These are phyloP conservation scores for Hydnomerulius pinastri DNA, from an alignment of 768 basidiomycete species.

Conservation along the genomic window DNA sequence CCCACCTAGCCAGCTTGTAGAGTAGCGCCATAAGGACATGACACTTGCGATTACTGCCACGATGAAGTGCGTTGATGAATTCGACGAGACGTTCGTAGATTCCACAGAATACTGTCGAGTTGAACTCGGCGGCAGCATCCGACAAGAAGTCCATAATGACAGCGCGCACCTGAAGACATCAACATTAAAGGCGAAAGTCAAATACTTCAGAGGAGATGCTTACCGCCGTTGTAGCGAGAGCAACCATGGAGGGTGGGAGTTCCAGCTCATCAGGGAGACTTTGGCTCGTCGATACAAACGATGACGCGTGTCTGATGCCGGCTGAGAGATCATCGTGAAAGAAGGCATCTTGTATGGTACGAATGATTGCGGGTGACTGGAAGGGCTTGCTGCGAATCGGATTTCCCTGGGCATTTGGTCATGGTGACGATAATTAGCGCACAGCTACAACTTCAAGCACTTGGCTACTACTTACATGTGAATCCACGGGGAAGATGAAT, in stretches of 20 bases:
- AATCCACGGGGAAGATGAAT: neutral
- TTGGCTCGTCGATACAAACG: neutral
- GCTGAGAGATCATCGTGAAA: neutral
- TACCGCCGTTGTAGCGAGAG: neutral
- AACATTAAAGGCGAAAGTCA: neutral
- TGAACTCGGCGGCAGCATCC: neutral
- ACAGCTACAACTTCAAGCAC: neutral
- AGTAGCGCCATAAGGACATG: neutral
- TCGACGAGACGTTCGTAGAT: neutral
- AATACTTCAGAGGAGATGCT: neutral
- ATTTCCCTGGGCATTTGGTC: neutral
- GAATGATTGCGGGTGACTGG: neutral
- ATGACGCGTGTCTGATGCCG: neutral
- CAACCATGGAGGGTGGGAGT: conserved; percentile 1
- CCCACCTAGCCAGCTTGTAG: neutral
- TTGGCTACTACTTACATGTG: neutral
- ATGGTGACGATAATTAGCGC: neutral
- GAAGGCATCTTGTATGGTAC: conserved; percentile 1
- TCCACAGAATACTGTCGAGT: neutral
- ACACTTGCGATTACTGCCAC: neutral
- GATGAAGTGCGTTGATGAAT: neutral
- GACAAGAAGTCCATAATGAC: conserved; percentile 1
- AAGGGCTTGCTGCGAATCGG: conserved; percentile 5
- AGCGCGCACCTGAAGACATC: neutral
- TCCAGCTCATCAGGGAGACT: neutral